A percentile compares a stretch with the other conserved stretches of the same genome.
Conservation (phyloP, 2,329 filamentous ascomycete species). For the Scopulariopsis brevicaulis region DNA sequence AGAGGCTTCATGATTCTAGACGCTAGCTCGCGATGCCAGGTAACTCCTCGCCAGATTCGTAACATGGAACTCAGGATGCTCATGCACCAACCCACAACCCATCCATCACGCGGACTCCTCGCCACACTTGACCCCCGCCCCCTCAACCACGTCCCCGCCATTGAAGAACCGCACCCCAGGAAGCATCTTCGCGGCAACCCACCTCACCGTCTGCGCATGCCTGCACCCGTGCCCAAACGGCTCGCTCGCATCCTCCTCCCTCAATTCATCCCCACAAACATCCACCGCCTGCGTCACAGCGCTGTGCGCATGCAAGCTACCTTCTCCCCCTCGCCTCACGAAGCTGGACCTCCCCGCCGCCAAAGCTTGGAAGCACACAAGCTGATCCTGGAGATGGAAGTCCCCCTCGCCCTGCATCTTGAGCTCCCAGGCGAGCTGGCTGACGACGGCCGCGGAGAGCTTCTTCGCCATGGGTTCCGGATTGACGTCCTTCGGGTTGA, state of each 20-base stretch:
- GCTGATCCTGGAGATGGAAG: slow-evolving; percentile 47
- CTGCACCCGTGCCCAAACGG: slow-evolving; percentile 45
- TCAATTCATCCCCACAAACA: slow-evolving; percentile 15
- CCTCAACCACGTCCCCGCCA: slow-evolving; percentile 36
- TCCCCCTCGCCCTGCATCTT: slow-evolving; percentile 36
- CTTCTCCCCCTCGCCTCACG: slow-evolving; percentile 15
- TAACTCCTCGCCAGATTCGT: no score
- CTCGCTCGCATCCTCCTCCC: slow-evolving; percentile 29
- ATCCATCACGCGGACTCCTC: not conserved
- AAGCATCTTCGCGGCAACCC: slow-evolving; percentile 42
- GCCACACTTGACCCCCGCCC: slow-evolving; percentile 20
- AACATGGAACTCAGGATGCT: not conserved
- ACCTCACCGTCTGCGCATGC: slow-evolving; percentile 49
- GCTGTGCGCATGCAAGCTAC: slow-evolving; percentile 10
- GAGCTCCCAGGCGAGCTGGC: slow-evolving; percentile 32
- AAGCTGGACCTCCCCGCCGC: slow-evolving; percentile 39
- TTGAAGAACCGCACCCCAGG: slow-evolving; percentile 37
- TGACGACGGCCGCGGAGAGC: slow-evolving; percentile 32
- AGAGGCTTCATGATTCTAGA: no score
- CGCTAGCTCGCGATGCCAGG: no score
- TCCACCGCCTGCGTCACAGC: slow-evolving; percentile 18
- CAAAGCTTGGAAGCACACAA: slow-evolving; percentile 48
- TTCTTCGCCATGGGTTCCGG: slow-evolving; percentile 18
- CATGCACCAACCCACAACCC: not conserved
- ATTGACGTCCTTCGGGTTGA: slow-evolving; percentile 24